phyloP scores from a whole-genome alignment of 2,329 filamentous ascomycete species.

The Neopestalotiopsis sp. region DNA sequence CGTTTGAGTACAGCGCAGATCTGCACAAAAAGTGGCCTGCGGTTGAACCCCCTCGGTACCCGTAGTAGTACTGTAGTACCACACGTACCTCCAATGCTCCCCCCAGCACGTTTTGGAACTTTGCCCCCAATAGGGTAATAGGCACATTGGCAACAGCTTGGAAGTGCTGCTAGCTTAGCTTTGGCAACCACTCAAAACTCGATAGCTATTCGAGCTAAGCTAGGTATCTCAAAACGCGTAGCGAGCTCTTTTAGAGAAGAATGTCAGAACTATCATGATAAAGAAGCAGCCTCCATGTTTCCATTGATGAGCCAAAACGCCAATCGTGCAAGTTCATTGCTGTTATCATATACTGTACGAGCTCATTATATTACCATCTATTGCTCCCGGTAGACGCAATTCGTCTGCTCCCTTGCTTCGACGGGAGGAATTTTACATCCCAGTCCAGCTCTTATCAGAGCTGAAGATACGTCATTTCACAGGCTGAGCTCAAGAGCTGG shows the following conservation, averaged over 20 bases:
- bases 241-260: not conserved
- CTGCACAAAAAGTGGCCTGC: not conserved
- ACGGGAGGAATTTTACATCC: not conserved
- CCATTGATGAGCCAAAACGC: not conserved
- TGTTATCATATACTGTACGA: not conserved
- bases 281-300: not conserved
- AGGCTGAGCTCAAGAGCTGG: not conserved
- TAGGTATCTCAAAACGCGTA: not conserved
- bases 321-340: not conserved
- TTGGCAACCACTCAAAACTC: not conserved
- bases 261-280: slow-evolving; percentile 1
- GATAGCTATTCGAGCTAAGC: not conserved
- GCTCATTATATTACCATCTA: not conserved
- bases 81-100: too few relatives aligned
- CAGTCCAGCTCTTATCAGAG: not conserved
- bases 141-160: not conserved
- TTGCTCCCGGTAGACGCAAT: not conserved
- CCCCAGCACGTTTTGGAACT: too few relatives aligned
- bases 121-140: not conserved
- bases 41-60: not conserved
- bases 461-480: not conserved
- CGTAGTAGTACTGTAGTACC: too few relatives aligned
- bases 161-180: not conserved
- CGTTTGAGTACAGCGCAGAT: not conserved
- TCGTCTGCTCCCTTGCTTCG: not conserved